Evolutionary conservation across 2,329 filamentous ascomycete species (phyloP).

Genomic region (Diaporthe helianthi): DNA sequence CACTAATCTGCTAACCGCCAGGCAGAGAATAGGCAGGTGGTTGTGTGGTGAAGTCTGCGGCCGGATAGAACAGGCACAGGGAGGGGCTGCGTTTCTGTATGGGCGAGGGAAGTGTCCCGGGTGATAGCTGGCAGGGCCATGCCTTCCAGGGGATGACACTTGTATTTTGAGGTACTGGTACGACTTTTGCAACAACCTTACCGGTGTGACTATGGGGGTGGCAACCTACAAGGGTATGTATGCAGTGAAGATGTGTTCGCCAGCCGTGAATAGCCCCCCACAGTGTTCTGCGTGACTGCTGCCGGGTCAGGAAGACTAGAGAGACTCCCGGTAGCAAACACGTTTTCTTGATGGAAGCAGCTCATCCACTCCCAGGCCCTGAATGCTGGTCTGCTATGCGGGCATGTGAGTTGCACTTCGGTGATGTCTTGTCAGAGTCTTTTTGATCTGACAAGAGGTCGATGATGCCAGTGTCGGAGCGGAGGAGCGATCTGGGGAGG

Average conservation of each 20-base stretch:
- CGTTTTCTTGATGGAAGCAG: slow-evolving; percentile 7
- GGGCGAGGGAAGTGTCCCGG: slow-evolving; percentile 5
- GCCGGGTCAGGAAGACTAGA: slow-evolving; percentile 10
- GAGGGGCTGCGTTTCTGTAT: slow-evolving; percentile 23
- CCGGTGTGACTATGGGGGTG: slow-evolving; percentile 30
- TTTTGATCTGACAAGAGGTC: neutral
- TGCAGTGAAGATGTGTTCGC: slow-evolving; percentile 26
- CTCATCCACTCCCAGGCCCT: neutral
- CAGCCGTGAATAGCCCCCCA: slow-evolving; percentile 16
- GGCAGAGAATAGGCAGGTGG: neutral
- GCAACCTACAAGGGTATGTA: slow-evolving; percentile 23
- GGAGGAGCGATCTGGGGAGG: neutral
- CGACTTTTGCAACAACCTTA: slow-evolving; percentile 18
- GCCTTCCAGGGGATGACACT: slow-evolving; percentile 7
- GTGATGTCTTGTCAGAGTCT: neutral
- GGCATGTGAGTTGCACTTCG: neutral
- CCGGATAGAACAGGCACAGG: slow-evolving; percentile 13
- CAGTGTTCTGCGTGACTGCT: slow-evolving; percentile 17
- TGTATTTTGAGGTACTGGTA: slow-evolving; percentile 27
- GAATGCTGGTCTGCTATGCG: neutral
- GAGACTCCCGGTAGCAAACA: slow-evolving; percentile 1
- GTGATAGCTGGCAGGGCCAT: slow-evolving; percentile 11
- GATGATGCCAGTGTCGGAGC: neutral
- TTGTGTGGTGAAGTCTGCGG: slow-evolving; percentile 21
- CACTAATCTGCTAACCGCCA: slow-evolving; percentile 6